Base-by-base conservation (phyloP, 345 rosid genomes). In the Gossypium ekmanianum region DNA sequence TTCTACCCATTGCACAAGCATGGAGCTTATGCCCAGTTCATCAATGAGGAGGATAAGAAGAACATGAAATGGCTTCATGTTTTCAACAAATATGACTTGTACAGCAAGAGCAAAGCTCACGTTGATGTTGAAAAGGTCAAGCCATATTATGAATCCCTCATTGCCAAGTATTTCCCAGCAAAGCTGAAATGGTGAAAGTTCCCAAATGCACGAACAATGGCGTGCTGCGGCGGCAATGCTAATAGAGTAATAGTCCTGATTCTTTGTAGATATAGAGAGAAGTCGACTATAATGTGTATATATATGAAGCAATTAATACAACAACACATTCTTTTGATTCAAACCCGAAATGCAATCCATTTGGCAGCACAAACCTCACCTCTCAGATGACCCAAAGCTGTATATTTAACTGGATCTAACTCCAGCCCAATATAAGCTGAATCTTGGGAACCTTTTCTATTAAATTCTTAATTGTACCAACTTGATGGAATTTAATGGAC, bases 1-100 rank as follows among this genome's bases (percentile, higher is more conserved):
- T 89, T 89, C 76, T 87, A 86, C 10, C 81, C 85, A 65, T 71
- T 84, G 57, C 87, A 84, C 16, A 81, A 57, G 71, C 20, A 73
- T 39, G 84, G 76, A 71, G 86, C 86, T 10, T 85, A 83, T 54
- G 57, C 71, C 61, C 86, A 83, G 75, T 70, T 83, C 68, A 77
- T 79, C 86, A 83, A 83, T 41, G 80, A 79, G 22, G 83, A 83
- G 79, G 86, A 83, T 55, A 39, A 11, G 62, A 84, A 79, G 72
- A 81, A 81, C 52, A 52, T 85, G 64, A 81, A 81, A 74, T 83
- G 86, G 88, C 85, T 83, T 44, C 72, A 79, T 11, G 63, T 83
- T 24, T 83, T 85, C 80, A 81, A 81, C 78, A 79, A 79, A 52
- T 79, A 79, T 61, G 81, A 79, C 29, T 78, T 79, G 24, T 79